Percentiles rank a stretch among this genome's conserved stretches.
Conservation (phyloP, 805 yeast species). For the Wickerhamiella musiphila region DNA sequence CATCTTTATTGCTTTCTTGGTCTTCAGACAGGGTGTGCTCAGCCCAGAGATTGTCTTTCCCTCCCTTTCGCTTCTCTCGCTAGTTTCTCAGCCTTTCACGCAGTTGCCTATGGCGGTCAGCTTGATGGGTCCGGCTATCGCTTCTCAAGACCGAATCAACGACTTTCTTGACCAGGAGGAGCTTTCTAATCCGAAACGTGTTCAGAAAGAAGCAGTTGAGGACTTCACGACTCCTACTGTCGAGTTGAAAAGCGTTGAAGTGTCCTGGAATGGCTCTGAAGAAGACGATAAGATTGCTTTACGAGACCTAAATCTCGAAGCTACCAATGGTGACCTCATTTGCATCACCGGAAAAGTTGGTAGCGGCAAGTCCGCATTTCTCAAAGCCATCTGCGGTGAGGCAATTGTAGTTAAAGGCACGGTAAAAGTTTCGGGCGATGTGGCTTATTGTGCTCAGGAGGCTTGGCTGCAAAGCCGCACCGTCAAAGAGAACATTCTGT, state of each 20-base stretch:
- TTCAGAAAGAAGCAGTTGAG: background rate
- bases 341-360: constrained; percentile 89
- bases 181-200: constrained; percentile 2
- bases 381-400: constrained; percentile 67
- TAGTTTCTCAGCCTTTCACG: constrained; percentile 26
- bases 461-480: constrained; percentile 92
- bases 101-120: constrained; percentile 9
- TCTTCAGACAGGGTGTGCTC: constrained; percentile 42
- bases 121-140: constrained; percentile 6
- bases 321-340: constrained; percentile 58
- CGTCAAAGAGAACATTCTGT: constrained; percentile 56
- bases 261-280: constrained; percentile 7
- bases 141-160: constrained; percentile 10
- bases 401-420: constrained; percentile 52
- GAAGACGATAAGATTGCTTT: constrained; percentile 29
- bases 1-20: constrained; percentile 66
- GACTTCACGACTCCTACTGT: constrained; percentile 4
- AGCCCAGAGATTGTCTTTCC: constrained; percentile 74
- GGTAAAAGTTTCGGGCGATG: constrained; percentile 45
- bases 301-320: constrained; percentile 41
- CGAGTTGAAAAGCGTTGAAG: constrained; percentile 3
- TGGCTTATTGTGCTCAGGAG: constrained; percentile 73
- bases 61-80: constrained; percentile 38
- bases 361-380: constrained; percentile 69
- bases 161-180: constrained; percentile 11